Base-by-base conservation (phyloP, 2,329 filamentous ascomycete species). In the Fusarium denticulatum region DNA sequence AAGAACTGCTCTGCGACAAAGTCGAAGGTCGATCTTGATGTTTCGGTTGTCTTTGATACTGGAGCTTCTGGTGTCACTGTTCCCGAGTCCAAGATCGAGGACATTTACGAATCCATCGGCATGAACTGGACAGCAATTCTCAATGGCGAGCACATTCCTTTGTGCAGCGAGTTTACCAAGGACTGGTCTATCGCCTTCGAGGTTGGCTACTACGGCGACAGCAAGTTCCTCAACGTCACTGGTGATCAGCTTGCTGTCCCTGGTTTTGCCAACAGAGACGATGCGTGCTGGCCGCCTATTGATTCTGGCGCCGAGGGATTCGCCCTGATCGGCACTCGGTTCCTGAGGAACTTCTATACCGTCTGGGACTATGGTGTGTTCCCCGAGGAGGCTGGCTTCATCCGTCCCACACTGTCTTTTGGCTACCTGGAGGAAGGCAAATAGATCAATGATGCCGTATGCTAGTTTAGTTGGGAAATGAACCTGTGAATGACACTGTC, bases 281-380 rank as follows among this genome's bases (percentile, higher is more conserved):
- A 81, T 43, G 79, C 76, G 9, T 83, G 81, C 80, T 81, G 77
- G 78, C 81, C 81, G 18, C 82, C 82, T 0, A 80, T 83, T 14
- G 75, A 71, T 26, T 73, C 76, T 22, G 75, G 72, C 1, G 12
- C 28, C 12, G 57, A 77, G 13, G 74, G 75, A 4, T 78, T 80
- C 52, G 77, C 76, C n/a, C 73, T 83, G 14, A 61, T 83, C 18
- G 82, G 82, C 1, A 60, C 60, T 1, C 46, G 73, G 13, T 75
- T 82, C 46, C 50, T 83, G 59, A 40, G 69, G 18, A 79, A 79
- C 63, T 79, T 82, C 36, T 83, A 83, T 60, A 81, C 80, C 1
- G 69, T 82, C 5, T 82, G 74, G 69, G 77, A 83, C 65, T 82
- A 79, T 42, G 80, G 81, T 2, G 46, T 53, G 0, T 69, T 68